Evolutionary conservation across 2,329 filamentous ascomycete species (phyloP).

Genomic region (Curvularia hawaiiensis): DNA sequence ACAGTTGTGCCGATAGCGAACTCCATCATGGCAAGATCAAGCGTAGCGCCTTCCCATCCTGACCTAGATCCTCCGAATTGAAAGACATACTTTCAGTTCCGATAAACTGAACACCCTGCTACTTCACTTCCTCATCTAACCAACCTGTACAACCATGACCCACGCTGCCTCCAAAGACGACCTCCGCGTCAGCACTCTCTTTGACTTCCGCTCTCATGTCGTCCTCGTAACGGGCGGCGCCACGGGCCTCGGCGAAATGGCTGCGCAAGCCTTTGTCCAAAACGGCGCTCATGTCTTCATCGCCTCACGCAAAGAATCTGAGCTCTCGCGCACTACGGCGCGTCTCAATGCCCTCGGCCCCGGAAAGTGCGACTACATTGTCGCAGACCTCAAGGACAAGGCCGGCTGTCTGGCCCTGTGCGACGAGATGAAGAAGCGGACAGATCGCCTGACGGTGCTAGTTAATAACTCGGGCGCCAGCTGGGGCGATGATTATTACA

Average conservation of each 20-base stretch:
- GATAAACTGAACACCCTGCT: not conserved
- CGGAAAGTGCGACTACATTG: conserved; percentile 57
- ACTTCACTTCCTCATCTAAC: not conserved
- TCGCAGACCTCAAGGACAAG: conserved; percentile 59
- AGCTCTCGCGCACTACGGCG: conserved; percentile 53
- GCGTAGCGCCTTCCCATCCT: conserved; percentile 1
- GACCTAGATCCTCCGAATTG: not conserved
- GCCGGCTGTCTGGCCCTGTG: conserved; percentile 56
- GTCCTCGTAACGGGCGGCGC: conserved; percentile 59
- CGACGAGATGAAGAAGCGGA: conserved; percentile 54
- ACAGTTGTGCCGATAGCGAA: conserved; percentile 18
- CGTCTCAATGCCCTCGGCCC: conserved; percentile 59
- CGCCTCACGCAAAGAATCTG: conserved; percentile 58
- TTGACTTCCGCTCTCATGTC: conserved; percentile 46
- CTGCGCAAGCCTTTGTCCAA: conserved; percentile 58
- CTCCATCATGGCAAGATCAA: conserved; percentile 24
- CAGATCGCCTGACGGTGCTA: conserved; percentile 52
- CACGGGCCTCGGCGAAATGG: conserved; percentile 60
- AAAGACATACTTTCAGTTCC: not conserved
- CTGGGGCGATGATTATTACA: conserved; percentile 62
- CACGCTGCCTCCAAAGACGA: conserved; percentile 41
- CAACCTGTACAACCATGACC: conserved; percentile 26
- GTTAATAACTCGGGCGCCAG: conserved; percentile 61
- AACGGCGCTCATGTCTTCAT: conserved; percentile 61
- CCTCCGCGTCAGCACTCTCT: conserved; percentile 42